Evolutionary conservation across 768 basidiomycete genomes (phyloP).

Genomic region (Lactifluus hygrophoroides): DNA sequence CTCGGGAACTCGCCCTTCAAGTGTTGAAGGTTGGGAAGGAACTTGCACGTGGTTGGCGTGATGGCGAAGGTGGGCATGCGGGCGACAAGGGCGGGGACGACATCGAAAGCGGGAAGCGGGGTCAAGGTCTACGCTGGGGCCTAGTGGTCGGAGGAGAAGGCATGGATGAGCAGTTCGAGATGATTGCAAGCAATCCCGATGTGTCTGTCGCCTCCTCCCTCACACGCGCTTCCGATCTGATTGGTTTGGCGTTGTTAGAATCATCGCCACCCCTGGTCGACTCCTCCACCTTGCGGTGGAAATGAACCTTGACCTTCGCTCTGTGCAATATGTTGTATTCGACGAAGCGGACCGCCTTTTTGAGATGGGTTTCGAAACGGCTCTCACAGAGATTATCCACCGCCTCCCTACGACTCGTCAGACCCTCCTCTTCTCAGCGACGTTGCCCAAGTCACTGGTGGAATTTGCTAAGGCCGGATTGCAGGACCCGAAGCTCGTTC

Average conservation of each 20-base stretch:
- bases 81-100: constrained; percentile 53
- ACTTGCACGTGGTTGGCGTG: constrained; percentile 73
- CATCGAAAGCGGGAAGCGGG: constrained; percentile 44
- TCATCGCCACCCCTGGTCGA: constrained; percentile 97
- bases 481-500: constrained; percentile 86
- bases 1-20: constrained; percentile 91
- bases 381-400: constrained; percentile 84
- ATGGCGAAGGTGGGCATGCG: constrained; percentile 55
- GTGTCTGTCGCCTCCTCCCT: constrained; percentile 49
- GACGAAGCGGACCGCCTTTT: constrained; percentile 98
- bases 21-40: constrained; percentile 92
- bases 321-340: constrained; percentile 85
- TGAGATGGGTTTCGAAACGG: constrained; percentile 94
- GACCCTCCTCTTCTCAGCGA: constrained; percentile 93
- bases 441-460: constrained; percentile 88
- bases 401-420: constrained; percentile 83
- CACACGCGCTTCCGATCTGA: constrained; percentile 1
- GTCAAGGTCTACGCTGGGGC: constrained; percentile 76
- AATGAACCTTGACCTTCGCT: constrained; percentile 88
- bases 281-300: constrained; percentile 94
- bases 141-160: constrained; percentile 94
- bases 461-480: constrained; percentile 99
- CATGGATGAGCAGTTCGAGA: constrained; percentile 92
- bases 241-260: constrained; percentile 37
- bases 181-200: constrained; percentile 91